Evolutionary conservation across 192 early-diverging fungal species (phyloP), one percentile per base, ranked within the genome.

Genomic region (Spinellus fusiger): DNA sequence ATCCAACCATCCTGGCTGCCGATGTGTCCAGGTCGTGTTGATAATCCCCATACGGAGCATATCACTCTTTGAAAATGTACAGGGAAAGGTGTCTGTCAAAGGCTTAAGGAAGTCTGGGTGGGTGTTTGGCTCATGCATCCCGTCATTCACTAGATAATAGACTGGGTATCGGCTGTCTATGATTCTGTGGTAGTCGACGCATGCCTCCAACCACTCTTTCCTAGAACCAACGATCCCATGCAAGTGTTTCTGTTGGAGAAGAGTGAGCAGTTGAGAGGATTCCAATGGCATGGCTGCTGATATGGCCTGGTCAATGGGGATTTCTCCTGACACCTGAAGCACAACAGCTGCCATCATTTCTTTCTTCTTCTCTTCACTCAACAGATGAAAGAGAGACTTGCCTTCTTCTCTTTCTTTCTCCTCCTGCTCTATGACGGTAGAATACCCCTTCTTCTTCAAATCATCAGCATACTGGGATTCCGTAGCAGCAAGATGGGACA

Each of bases 271-370:
- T 20, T n/a, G 35, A 7, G 64, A 59, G 26, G 64, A 35, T 18
- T 66, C 22, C 10, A 66, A 49, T 5, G 64, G 64, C 56, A 66
- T 38, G 20, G 64, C 64, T 22, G 54, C 47, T 2, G 64, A 59
- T 16, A 66, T 44, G 1, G 64, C 64, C 13, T 57, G 64, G 9
- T 56, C 52, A 46, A 66, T 66, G 0, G 64, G 56, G 31, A 66
- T 57, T 26, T 66, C 64, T 18, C 64, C 56, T 28, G 56, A 48
- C 8, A 66, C 33, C 18, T 66, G 46, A 23, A 66, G 56, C 8
- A 66, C 49, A 28, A 66, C 37, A 6, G 54, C 44, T 28, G 58
- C 34, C 52, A 58, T 58, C 31, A 66, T 37, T 5, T 58, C 56
- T 5, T 33, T 22, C 13, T 27, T 18, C 20, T 44, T 18, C 0